These are phyloP conservation scores for Mycena galericulata DNA, from an alignment of 768 basidiomycete genomes.

Conservation along the genomic window DNA sequence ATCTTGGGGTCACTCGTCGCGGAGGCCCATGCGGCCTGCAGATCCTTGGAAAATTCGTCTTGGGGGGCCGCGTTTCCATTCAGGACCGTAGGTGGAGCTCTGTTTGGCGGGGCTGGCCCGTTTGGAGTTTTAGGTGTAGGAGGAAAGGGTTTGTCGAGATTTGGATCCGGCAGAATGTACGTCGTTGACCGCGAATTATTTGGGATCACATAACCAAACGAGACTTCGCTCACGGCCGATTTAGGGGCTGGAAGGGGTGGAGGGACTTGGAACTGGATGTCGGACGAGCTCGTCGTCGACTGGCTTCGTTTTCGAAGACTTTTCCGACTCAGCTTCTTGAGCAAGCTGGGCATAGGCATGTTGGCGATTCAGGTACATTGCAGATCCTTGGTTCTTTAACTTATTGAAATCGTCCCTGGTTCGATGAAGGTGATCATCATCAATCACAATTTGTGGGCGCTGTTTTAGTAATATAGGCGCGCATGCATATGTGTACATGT, in stretches of 20 bases:
- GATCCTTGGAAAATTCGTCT: slow-evolving; percentile 24
- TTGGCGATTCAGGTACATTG: neutral
- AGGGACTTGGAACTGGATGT: neutral
- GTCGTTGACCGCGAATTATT: neutral
- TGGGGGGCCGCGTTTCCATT: neutral
- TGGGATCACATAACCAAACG: neutral
- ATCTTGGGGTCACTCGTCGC: slow-evolving; percentile 25
- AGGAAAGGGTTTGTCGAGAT: slow-evolving; percentile 6
- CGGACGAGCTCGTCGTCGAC: neutral
- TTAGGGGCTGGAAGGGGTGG: slow-evolving; percentile 7
- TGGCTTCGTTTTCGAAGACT: slow-evolving; percentile 22
- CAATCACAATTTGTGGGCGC: no score
- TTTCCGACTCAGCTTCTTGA: slow-evolving; percentile 27
- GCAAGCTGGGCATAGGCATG: slow-evolving; percentile 31
- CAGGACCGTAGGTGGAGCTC: neutral
- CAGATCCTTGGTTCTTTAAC: neutral
- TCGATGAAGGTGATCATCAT: no score
- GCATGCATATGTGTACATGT: no score
- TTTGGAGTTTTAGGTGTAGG: neutral
- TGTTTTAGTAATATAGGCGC: no score
- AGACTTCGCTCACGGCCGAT: slow-evolving; percentile 13
- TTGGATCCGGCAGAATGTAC: neutral
- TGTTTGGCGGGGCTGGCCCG: no score
- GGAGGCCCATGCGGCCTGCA: slow-evolving; percentile 23
- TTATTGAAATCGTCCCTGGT: no score